Base-by-base conservation (phyloP, 1,284 basidiomycete genomes). In the Agaricales sp. region DNA sequence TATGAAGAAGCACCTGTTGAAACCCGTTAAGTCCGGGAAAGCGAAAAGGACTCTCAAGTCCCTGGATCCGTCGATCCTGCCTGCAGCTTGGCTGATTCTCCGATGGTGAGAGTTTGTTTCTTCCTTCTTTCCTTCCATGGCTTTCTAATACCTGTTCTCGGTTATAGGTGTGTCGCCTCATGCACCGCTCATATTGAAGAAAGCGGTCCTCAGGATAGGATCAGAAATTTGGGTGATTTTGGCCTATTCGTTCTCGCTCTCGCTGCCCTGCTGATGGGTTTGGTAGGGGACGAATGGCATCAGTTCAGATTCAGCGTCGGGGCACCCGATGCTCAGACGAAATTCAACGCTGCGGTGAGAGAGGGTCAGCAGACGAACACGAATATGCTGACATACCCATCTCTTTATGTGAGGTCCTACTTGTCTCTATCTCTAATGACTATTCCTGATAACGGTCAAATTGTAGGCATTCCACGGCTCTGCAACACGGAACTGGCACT, bases 301-400 rank as follows among this genome's bases (percentile, higher is more conserved):
- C 80, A 82, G 53, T 82, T 81, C 57, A 67, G 79, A 19, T 76
- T 83, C 59, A 78, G 72, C 47, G 78, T 81, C 13, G 80, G 80
- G 14, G 73, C 80, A 1, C 80, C 80, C 2, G 77, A 81, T 57
- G 77, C 77, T 2, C 80, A 82, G 59, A 77, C 78, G 14, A 78
- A 75, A 54, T 82, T 80, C 56, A 66, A 69, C 26, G 56, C 53
- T 3, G 73, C 73, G 2, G 57, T 75, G 4, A 51, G 55, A 35
- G 47, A 57, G 6, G 75, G 77, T 2, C 61, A 67, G 48, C 35
- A 51, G 19, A 51, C 54, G 35, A 60, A 70, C 51, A 2, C 18
- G 1, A 73, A 77, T 54, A 71, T 74, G 4, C 54, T 50, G 38
- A 50, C 57, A 21, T 79, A 73, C 52, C 79, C 79, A 4, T 73